A percentile compares a stretch with the other conserved stretches of the same genome.
phyloP scores from a whole-genome alignment of 1,139 yeast genomes.

The Yamadazyma siamensis region DNA sequence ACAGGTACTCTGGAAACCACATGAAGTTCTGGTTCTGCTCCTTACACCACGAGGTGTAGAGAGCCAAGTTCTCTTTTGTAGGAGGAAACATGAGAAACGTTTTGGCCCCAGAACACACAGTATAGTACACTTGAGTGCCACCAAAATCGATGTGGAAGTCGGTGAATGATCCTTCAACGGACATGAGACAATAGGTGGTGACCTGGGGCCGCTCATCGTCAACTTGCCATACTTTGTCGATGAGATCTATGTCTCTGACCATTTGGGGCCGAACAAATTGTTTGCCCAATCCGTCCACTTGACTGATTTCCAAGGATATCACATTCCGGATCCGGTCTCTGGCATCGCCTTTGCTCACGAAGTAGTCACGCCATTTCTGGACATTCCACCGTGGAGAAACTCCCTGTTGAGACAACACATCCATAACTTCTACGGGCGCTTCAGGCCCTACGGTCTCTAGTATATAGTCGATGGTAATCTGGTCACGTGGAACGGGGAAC shows the following conservation, averaged over 20 bases:
- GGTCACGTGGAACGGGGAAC: conserved; percentile 30
- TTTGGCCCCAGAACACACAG: conserved; percentile 70
- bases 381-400: conserved; percentile 64
- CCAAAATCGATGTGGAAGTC: conserved; percentile 93
- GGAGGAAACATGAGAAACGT: conserved; percentile 81
- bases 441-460: conserved; percentile 63
- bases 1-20: conserved; percentile 62
- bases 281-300: conserved; percentile 47
- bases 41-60: conserved; percentile 71
- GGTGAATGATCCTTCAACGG: conserved; percentile 75
- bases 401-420: conserved; percentile 77
- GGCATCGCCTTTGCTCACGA: conserved; percentile 36
- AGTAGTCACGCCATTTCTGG: conserved; percentile 74
- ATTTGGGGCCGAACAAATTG: conserved; percentile 58
- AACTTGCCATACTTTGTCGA: conserved; percentile 59
- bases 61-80: conserved; percentile 52
- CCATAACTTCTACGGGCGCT: conserved; percentile 77
- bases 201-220: conserved; percentile 58
- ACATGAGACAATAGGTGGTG: conserved; percentile 82
- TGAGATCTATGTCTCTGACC: conserved; percentile 69
- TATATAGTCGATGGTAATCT: conserved; percentile 54
- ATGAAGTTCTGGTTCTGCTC: conserved; percentile 58
- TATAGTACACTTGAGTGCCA: conserved; percentile 89
- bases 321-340: conserved; percentile 77
- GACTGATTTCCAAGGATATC: conserved; percentile 74